These are phyloP conservation scores for Diversispora eburnea DNA, from an alignment of 192 early-diverging fungal species.

Conservation along the genomic window DNA sequence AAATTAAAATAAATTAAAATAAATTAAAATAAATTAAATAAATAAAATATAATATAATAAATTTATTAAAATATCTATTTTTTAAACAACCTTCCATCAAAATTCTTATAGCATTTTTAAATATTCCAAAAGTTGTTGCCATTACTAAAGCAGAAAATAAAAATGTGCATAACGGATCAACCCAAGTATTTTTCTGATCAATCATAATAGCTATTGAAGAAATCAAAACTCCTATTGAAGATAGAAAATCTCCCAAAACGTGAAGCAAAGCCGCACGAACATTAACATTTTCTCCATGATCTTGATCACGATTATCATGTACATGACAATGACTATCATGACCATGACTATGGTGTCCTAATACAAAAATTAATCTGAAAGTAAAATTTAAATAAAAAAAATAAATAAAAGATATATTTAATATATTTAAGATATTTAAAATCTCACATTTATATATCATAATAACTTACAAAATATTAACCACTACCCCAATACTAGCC, in stretches of 20 bases:
- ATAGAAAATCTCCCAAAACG: constrained; percentile 78
- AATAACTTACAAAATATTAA: constrained; percentile 65
- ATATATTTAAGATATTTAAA: neutral
- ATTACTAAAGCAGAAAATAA: constrained; percentile 75
- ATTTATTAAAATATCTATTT: neutral
- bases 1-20: neutral
- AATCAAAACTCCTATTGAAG: constrained; percentile 76
- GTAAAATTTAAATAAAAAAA: constrained; percentile 1
- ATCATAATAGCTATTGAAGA: constrained; percentile 65
- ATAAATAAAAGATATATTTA: neutral
- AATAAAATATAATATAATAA: neutral
- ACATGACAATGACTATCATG: neutral
- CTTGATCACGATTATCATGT: constrained; percentile 42
- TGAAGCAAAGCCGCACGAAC: constrained; percentile 72
- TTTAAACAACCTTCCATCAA: constrained; percentile 66
- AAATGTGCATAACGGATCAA: constrained; percentile 82
- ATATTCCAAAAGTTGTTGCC: constrained; percentile 61
- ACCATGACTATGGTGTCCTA: constrained; percentile 32
- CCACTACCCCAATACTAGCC: constrained; percentile 67
- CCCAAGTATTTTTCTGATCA: constrained; percentile 53
- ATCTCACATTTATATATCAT: neutral
- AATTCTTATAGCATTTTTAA: constrained; percentile 60
- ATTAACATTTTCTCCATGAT: constrained; percentile 60
- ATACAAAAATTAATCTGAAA: constrained; percentile 49
- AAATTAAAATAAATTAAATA: neutral